phyloP scores from a whole-genome alignment of 2,329 filamentous ascomycete genomes.

The Fusarium sp. region DNA sequence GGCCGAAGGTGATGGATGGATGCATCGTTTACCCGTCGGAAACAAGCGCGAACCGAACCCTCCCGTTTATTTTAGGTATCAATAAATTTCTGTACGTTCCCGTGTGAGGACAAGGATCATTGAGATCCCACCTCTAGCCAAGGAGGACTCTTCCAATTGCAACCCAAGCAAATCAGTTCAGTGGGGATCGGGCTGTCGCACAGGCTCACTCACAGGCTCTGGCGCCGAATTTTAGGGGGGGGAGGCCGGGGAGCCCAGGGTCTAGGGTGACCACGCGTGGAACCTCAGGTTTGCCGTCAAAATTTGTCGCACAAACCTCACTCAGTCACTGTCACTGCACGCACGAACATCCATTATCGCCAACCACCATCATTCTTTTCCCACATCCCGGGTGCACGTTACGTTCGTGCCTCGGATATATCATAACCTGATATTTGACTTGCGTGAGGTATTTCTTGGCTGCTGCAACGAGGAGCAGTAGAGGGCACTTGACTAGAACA shows the following conservation, averaged over 20 bases:
- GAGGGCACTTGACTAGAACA: neutral
- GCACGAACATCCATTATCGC: neutral
- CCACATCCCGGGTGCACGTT: neutral
- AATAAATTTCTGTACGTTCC: neutral
- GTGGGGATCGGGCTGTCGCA: neutral
- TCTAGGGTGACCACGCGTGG: neutral
- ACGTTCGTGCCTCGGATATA: neutral
- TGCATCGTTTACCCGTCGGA: neutral
- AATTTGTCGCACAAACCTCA: slow-evolving; percentile 21
- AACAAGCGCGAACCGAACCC: neutral
- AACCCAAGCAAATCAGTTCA: neutral
- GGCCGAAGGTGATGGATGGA: neutral
- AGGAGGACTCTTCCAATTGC: neutral
- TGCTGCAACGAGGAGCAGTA: neutral
- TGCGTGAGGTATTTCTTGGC: neutral
- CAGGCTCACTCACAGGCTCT: neutral
- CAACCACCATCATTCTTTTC: slow-evolving; percentile 1
- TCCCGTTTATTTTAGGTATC: neutral
- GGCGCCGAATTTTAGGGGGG: neutral
- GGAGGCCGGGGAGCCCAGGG: neutral
- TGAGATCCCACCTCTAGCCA: neutral
- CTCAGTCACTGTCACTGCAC: neutral
- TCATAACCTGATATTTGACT: neutral
- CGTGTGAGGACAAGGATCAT: neutral
- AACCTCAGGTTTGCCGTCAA: neutral